Evolutionary conservation across 768 basidiomycete species (phyloP).

Genomic region (Harrya chromipes): DNA sequence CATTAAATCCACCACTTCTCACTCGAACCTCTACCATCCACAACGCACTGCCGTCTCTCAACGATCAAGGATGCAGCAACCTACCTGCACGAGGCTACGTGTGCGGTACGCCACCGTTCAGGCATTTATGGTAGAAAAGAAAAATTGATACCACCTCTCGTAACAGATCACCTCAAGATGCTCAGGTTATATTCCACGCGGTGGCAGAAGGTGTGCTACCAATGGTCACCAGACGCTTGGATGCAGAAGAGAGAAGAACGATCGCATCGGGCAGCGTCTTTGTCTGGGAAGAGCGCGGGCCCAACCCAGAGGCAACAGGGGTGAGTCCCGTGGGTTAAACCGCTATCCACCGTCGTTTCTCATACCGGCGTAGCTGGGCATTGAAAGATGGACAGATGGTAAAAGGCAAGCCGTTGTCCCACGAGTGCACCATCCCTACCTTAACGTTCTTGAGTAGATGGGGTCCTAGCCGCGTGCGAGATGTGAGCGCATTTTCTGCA

Average conservation of each 20-base stretch:
- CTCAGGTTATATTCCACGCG: constrained; percentile 72
- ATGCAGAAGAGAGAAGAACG: constrained; percentile 68
- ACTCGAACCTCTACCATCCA: constrained; percentile 19
- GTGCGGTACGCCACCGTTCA: constrained; percentile 34
- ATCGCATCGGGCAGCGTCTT: constrained; percentile 73
- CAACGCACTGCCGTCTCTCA: constrained; percentile 10
- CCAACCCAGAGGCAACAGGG: constrained; percentile 62
- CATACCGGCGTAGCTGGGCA: constrained; percentile 50
- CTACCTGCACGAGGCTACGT: constrained; percentile 63
- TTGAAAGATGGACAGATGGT: constrained; percentile 81
- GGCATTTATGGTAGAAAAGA: not conserved
- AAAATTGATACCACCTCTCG: not conserved
- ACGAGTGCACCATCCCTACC: not conserved
- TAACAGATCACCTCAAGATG: constrained; percentile 55
- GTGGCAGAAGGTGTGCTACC: constrained; percentile 55
- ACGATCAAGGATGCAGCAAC: constrained; percentile 51
- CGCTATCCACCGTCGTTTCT: constrained; percentile 1
- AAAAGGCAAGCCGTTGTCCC: constrained; percentile 34
- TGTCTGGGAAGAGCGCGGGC: constrained; percentile 81
- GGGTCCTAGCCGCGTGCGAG: constrained; percentile 77
- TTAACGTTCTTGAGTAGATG: constrained; percentile 39
- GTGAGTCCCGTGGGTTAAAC: constrained; percentile 37
- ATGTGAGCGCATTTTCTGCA: constrained; percentile 45
- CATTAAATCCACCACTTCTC: constrained; percentile 28
- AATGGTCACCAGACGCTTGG: constrained; percentile 69